Evolutionary conservation across 768 basidiomycete species (phyloP), one percentile per base, ranked within the genome.

Genomic region (Suillus cothurnatus): DNA sequence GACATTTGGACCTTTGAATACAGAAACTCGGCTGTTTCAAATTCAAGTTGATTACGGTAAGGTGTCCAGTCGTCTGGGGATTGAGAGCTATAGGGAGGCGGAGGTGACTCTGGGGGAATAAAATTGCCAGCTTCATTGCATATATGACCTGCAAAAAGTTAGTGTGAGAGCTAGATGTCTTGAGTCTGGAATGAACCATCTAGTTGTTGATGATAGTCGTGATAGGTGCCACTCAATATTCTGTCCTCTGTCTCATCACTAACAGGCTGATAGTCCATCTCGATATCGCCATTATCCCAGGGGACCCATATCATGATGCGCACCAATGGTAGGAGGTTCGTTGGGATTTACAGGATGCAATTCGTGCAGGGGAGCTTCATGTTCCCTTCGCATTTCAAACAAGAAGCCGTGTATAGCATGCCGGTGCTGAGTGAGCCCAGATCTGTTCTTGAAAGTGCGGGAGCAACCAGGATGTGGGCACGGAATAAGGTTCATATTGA

Each of bases 1-100:
- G 71, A 70, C 66, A 71, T 70, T 45, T 73, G 69, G 12, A 50
- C 63, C 34, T 62, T 41, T 6, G 34, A 38, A 53, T 66, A 74
- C 7, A 73, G 57, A 45, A 73, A 68, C 38, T 65, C 34, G 6
- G 28, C 72, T 0, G 69, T 64, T 5, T 70, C 15, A 36, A 73
- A 76, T 47, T 69, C 47, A 0, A 66, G 61, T 62, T 62, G 41
- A 32, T 67, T 62, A 3, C 45, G 34, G 26, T 66, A 73, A 3
- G 72, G 72, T 6, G 61, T 38, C 73, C 72, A 74, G 34, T 70
- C 70, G 32, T 66, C 15, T 11, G 49, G 34, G 7, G 43, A 38
- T 32, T 41, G 6, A 0, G 6, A 34, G 2, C 19, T 32, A 5
- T 36, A 63, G 6, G 65, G 62, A 14, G 62, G 52, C 8, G 69